Base-by-base conservation (phyloP, 441 rosid genomes). In the Jatropha multifida region DNA sequence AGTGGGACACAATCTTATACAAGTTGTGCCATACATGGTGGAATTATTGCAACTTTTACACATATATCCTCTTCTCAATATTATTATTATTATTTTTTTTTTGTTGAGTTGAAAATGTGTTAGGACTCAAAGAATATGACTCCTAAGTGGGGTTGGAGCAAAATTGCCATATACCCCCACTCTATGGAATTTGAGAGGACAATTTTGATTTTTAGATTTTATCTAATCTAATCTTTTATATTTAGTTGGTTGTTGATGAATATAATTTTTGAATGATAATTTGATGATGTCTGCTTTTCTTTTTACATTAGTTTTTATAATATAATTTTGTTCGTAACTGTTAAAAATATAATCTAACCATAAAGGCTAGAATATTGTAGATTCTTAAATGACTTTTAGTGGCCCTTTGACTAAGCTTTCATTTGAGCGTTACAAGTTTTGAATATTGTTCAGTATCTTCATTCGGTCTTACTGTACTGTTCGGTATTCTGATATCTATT, bases 101-200 rank as follows among this genome's bases (percentile, higher is more conserved):
- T 20, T 44, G 32, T 32, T 32, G 52, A 42, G 69, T 61, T 68
- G 41, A 37, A 42, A 40, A 17, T 44, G 56, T 20, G 64, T 46
- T 52, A n/a, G 51, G 63, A 66, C 69, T 51, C 59, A 12, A 1
- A 13, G n/a, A 73, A 8, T 52, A 51, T 23, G 81, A 74, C 71
- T 32, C 20, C 26, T 18, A 62, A 13, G 65, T 75, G 76, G 76
- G 82, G 76, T 48, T 61, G 60, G 68, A 61, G 14, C 60, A 48
- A 18, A 27, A 32, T 69, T 54, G 44, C 27, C 75, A 44, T 54
- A 11, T 4, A 18, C 14, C 14, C 18, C 18, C 18, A 12, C 55
- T 51, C 55, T 51, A 51, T 4, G 54, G 11, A 49, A 49, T 32
- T 51, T 51, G 18, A 51, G 18, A 51, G 55, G 55, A 14, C 55